phyloP scores from a whole-genome alignment of 2,329 filamentous ascomycete genomes.

The Claviceps digitariae region DNA sequence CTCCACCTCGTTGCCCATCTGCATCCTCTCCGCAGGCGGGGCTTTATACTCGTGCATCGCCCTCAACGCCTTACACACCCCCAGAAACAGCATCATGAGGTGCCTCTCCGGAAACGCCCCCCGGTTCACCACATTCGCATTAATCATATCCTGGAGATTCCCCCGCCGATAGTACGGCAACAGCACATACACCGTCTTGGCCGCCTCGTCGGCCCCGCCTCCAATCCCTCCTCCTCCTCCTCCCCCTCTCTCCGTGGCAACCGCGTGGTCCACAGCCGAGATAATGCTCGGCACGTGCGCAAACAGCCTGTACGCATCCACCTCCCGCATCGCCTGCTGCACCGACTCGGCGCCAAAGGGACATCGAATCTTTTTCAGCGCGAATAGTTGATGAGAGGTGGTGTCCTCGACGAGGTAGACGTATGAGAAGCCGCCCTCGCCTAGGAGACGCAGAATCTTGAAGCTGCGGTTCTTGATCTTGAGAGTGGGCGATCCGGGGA shows the following conservation, averaged over 20 bases:
- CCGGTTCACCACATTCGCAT: slow-evolving; percentile 94
- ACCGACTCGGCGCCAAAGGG: slow-evolving; percentile 96
- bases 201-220: slow-evolving; percentile 43
- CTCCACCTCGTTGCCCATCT: slow-evolving; percentile 32
- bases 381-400: slow-evolving; percentile 68
- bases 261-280: slow-evolving; percentile 67
- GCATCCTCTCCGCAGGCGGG: slow-evolving; percentile 34
- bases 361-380: slow-evolving; percentile 97
- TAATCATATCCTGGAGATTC: slow-evolving; percentile 96
- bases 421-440: slow-evolving; percentile 98
- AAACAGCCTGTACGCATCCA: slow-evolving; percentile 92
- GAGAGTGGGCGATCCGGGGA: slow-evolving; percentile 82
- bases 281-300: slow-evolving; percentile 74
- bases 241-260: slow-evolving; percentile 50
- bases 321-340: slow-evolving; percentile 86
- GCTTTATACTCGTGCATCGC: slow-evolving; percentile 79
- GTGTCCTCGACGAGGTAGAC: slow-evolving; percentile 97
- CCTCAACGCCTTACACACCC: slow-evolving; percentile 76
- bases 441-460: slow-evolving; percentile 86
- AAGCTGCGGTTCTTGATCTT: slow-evolving; percentile 93
- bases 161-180: slow-evolving; percentile 90
- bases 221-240: neutral
- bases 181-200: slow-evolving; percentile 93
- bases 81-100: slow-evolving; percentile 81
- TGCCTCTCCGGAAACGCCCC: slow-evolving; percentile 76